Evolutionary conservation across 352 stramenopile genomes (phyloP), one percentile per base, ranked within the genome.

Genomic region (Pythium insidiosum): DNA sequence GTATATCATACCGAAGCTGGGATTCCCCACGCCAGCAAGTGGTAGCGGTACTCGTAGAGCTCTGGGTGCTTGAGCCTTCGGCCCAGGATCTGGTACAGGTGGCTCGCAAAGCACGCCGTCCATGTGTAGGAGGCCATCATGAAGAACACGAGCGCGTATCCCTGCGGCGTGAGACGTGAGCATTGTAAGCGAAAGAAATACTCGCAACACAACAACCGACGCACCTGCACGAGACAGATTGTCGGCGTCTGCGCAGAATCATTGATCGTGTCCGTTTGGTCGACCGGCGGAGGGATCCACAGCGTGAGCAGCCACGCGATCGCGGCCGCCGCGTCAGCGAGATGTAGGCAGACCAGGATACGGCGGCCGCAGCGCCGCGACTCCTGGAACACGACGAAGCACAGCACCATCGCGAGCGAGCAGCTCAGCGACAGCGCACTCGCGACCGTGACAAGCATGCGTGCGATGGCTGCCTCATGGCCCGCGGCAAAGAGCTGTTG

Each of bases 41-140:
- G 63, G 49, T 89, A 89, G 19, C 73, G 67, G 23, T 53, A 38
- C 41, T 89, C 76, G 39, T 82, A 87, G 10, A 84, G 51, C 50
- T 89, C 76, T 0, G 76, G 71, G 0, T 60, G 61, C 46, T 87
- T 83, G 25, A 40, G 56, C 21, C 50, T 44, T 13, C 62, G 65
- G 2, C 58, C 58, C 2, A 89, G 55, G 42, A 89, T 66, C 44
- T 84, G 73, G 53, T 79, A 83, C 22, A 89, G 58, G 46, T 89
- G 72, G 50, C 82, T 87, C 1, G 73, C 72, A 47, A 89, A 89
- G 50, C 76, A 84, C n/a, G 55, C 68, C 9, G 71, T 83, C 76
- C 76, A 89, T 9, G 85, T 35, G 29, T 70, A 76, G 16, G 76
- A 87, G n/a, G 73, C 58, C 15, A 89, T 49, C 26, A 59, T 50